Percentiles rank a stretch among this genome's conserved stretches.
These are phyloP conservation scores for Udeniomyces megalosporus DNA, from an alignment of 768 basidiomycete species.

Conservation along the genomic window DNA sequence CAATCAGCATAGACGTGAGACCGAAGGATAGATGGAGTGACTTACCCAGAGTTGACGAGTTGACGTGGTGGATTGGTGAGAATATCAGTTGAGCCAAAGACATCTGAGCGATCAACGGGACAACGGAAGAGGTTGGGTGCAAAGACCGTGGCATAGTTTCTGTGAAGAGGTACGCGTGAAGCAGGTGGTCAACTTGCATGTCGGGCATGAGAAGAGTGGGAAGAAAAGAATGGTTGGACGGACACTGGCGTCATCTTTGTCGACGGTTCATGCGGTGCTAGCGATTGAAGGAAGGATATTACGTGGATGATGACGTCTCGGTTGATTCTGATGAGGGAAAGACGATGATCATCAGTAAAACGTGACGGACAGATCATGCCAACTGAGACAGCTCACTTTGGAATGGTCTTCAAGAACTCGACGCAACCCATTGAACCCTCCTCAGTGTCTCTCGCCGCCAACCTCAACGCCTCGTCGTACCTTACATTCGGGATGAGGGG, in stretches of 20 bases:
- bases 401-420: conserved; percentile 56
- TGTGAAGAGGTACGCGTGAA: neutral
- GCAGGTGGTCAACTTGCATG: neutral
- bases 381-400: conserved; percentile 35
- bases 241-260: conserved; percentile 11
- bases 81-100: neutral
- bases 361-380: no score
- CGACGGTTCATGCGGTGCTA: neutral
- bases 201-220: neutral
- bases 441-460: conserved; percentile 44
- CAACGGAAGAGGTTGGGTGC: conserved; percentile 9
- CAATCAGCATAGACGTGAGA: no score
- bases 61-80: neutral
- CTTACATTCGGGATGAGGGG: conserved; percentile 78
- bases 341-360: neutral
- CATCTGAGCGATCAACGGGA: neutral
- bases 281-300: conserved; percentile 64
- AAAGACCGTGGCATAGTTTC: conserved; percentile 10
- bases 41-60: conserved; percentile 5
- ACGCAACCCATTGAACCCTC: no score
- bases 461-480: conserved; percentile 74
- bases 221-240: neutral
- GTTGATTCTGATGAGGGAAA: conserved; percentile 35
- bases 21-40: no score
- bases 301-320: conserved; percentile 73